Base-by-base conservation (phyloP, 2,329 filamentous ascomycete genomes). In the Fusarium marasasianum region DNA sequence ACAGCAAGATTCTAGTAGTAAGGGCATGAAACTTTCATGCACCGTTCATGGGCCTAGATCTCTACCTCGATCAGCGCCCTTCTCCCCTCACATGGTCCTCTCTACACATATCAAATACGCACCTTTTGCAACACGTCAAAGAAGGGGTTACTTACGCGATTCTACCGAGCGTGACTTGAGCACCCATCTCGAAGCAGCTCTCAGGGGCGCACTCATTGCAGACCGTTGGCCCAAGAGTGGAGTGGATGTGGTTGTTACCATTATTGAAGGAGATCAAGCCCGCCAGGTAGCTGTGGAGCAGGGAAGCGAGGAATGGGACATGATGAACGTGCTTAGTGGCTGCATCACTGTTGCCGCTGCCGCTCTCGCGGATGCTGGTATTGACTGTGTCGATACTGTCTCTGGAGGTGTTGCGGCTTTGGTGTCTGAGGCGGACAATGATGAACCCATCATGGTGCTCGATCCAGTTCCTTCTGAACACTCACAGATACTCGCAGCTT, bases 151-250 rank as follows among this genome's bases (percentile, higher is more conserved):
- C 81, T 86, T 98, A 29, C 91, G 95, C 53, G 96, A 98, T 81
- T 88, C 92, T 22, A 92, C 89, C 71, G 96, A 99, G 84, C 90
- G 95, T 57, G 96, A 99, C 80, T 87, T 99, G 5, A 94, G 94
- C 18, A 93, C 95, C 17, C 96, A 98, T 81, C 86, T 99, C 7
- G 95, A 98, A 82, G 96, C 94, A 22, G 95, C 96, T 33, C 87
- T 99, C 57, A 90, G 95, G 40, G 96, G 96, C 2, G 93, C 94
- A 13, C 91, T 98, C 57, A 96, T 98, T 79, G 95, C 94, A 20
- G 95, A 98, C 81, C 88, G 96, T 66, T 99, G 96, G 94, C 96
- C 96, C n/a, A 99, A 99, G 86, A 98, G 94, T 81, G 95, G 94
- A 50, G 92, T 98, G n/a, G 96, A 99, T 81, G 92, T 99, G 45